Base-by-base conservation (phyloP, 2,329 filamentous ascomycete species). In the Dothistroma septosporum region DNA sequence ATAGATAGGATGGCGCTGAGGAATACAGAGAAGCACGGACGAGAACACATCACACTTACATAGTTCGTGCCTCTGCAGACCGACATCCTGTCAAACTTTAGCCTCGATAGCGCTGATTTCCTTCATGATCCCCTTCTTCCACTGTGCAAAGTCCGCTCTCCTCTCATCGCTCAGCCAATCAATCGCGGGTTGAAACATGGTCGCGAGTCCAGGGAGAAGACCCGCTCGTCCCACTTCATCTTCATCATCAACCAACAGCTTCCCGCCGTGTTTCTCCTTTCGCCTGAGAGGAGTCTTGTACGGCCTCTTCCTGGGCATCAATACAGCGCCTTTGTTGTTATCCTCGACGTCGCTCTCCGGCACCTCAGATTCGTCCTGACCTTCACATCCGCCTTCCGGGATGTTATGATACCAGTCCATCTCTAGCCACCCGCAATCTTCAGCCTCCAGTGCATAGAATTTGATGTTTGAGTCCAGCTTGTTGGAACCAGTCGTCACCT, bases 161-260 rank as follows among this genome's bases (percentile, higher is more conserved):
- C 84, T 85, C 62, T 81, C 78, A 53, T 87, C 84, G 64, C 86
- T 87, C 67, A 92, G 74, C 69, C 87, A 90, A 69, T 92, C 88
- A 68, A 89, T 87, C 52, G 83, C 82, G 64, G 87, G 86, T 73
- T 92, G 88, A 67, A 92, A 85, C 89, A 92, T 92, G 2, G 86
- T 89, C 1, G 78, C 79, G 16, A 81, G 62, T 73, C 74, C 85
- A 75, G 31, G 80, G 71, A 78, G 62, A 70, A 75, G 50, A 2
- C 73, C 73, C 22, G 72, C 69, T 21, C 68, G 58, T n/a, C 68
- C 67, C 7, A 63, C 31, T 1, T 66, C 63, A 16, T 70, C 68
- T 1, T 61, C 61, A 6, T 62, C 64, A 16, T 62, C 54, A 14
- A 53, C 47, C 9, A 59, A 60, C 28, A 19, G 35, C 47, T 66